Base-by-base conservation (phyloP, 345 rosid species). In the Euphorbia pulcherrima region DNA sequence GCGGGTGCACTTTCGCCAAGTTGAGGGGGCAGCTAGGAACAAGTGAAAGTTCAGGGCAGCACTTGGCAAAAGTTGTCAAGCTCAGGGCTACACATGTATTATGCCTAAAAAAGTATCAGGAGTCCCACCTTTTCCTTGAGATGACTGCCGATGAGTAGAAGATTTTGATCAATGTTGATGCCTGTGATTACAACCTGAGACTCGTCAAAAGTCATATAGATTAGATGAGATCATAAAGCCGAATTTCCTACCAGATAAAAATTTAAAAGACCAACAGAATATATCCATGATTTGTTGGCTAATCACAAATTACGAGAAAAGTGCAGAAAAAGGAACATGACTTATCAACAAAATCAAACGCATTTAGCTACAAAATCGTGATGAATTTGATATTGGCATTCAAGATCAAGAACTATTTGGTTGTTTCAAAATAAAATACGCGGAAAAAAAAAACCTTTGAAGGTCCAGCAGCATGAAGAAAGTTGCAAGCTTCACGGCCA, bases 141-240 rank as follows among this genome's bases (percentile, higher is more conserved):
- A 79, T 94, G 85, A 75, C 99, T 94, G 73, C 99, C 99, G 68
- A 94, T 85, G 68, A 94, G 88, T 48, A 84, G 82, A 77, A 94
- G 89, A 82, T 73, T 78, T 52, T 90, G 97, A 40, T 87, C 81
- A 64, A 91, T 78, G 63, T 77, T 87, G 59, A 94, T 91, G 88
- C 99, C 89, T 72, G 99, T 94, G 67, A 94, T 86, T 74, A 94
- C 92, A 76, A 94, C 97, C 99, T 94, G 88, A 78, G 46, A 80
- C 23, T 10, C 33, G 77, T 69, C 41, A 71, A 59, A 75, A 46
- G 17, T 44, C 39, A 60, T n/a, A 35, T 26, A 37, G 20, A 35
- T 53, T 24, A 33, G 56, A 40, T 35, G 47, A 66, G 26, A 56
- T n/a, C 18, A 28, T 17, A 71, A 51, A n/a, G n/a, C n/a, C n/a